Conservation (phyloP, 371 early-diverging fungal genomes). For the Rhizopus stolonifer region DNA sequence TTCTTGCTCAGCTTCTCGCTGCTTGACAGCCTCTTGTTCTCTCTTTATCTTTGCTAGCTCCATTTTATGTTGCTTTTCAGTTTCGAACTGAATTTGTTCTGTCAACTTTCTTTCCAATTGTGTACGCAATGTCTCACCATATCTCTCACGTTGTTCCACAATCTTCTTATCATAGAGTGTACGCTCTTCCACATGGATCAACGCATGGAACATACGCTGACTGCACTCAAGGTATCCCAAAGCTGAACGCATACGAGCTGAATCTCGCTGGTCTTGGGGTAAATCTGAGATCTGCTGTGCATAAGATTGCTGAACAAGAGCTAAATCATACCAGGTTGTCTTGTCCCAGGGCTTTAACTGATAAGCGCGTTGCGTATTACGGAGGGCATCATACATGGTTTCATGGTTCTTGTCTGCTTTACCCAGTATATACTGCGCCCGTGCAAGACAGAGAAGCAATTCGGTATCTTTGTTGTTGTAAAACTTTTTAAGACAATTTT, state of each 20-base stretch:
- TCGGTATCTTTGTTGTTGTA: constrained; percentile 60
- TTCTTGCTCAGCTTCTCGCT: constrained; percentile 24
- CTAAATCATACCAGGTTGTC: constrained; percentile 72
- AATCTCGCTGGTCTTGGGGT: constrained; percentile 56
- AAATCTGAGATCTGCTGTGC: constrained; percentile 79
- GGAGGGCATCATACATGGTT: constrained; percentile 67
- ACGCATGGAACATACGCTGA: constrained; percentile 53
- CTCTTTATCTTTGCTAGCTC: constrained; percentile 52
- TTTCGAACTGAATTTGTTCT: constrained; percentile 62
- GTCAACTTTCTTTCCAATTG: constrained; percentile 60
- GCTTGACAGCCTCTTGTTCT: constrained; percentile 27
- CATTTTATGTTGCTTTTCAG: constrained; percentile 42
- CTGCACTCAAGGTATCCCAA: constrained; percentile 58
- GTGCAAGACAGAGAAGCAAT: constrained; percentile 69
- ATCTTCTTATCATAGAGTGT: constrained; percentile 65
- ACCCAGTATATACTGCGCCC: constrained; percentile 79
- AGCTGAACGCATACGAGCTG: constrained; percentile 58
- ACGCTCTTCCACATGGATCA: constrained; percentile 54
- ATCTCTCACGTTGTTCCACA: constrained; percentile 63
- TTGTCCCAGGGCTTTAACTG: constrained; percentile 62
- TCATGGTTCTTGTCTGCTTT: constrained; percentile 69
- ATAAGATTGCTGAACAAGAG: constrained; percentile 81
- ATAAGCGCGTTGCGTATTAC: constrained; percentile 58
- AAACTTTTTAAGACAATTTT: constrained; percentile 57
- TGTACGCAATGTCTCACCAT: constrained; percentile 61